phyloP scores from a whole-genome alignment of 805 yeast genomes.

The Kluyveromyces aestuarii region DNA sequence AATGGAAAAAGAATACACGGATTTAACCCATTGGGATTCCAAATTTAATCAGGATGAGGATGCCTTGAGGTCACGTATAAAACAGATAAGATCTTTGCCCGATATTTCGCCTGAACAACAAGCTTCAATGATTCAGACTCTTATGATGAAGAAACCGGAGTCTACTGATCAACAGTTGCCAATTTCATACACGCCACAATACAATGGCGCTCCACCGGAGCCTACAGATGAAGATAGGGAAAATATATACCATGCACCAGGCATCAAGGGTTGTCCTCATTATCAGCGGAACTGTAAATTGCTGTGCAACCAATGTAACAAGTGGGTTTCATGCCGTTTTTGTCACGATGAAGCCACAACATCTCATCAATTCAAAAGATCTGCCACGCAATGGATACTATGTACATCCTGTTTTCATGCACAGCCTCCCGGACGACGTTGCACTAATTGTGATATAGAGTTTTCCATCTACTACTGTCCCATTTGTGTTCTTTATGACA shows the following conservation, averaged over 20 bases:
- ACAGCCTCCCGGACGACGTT: conserved; percentile 63
- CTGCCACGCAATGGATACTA: conserved; percentile 54
- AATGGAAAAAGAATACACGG: conserved; percentile 25
- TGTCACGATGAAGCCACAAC: conserved; percentile 60
- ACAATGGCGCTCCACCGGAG: conserved; percentile 18
- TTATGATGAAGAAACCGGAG: conserved; percentile 43
- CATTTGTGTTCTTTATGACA: conserved; percentile 74
- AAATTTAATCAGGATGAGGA: conserved; percentile 13
- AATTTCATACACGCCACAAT: conserved; percentile 5
- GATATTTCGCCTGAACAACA: conserved; percentile 10
- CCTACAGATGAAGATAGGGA: conserved; percentile 39
- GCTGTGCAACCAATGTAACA: conserved; percentile 65
- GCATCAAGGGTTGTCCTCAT: conserved; percentile 67
- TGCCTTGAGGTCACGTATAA: conserved; percentile 9
- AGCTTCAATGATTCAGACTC: conserved; percentile 40
- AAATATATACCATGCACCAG: conserved; percentile 41
- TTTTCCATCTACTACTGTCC: conserved; percentile 73
- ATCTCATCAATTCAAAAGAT: conserved; percentile 50
- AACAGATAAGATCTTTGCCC: conserved; percentile 9
- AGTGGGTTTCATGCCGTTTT: conserved; percentile 75
- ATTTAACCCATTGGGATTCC: conserved; percentile 2
- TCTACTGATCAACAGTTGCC: conserved; percentile 17
- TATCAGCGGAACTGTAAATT: conserved; percentile 77
- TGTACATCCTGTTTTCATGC: conserved; percentile 76
- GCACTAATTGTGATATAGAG: conserved; percentile 55